Base-by-base conservation (phyloP, 2,329 filamentous ascomycete genomes). In the Cladosporium sphaerospermum region DNA sequence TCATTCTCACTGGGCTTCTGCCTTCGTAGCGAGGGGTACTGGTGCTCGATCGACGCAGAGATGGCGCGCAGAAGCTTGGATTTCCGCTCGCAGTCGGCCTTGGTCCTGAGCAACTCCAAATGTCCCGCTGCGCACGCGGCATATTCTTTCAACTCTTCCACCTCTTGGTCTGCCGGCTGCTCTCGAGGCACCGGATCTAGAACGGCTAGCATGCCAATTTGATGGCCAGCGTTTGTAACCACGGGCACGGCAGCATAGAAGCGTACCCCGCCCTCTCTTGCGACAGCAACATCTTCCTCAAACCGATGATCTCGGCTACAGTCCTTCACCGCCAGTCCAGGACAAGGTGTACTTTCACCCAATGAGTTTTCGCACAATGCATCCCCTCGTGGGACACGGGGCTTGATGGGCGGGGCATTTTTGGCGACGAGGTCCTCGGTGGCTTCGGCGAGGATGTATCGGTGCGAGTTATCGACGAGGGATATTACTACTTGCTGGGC, bases 381-480 rank as follows among this genome's bases (percentile, higher is more conserved):
- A 14, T 14, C 18, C n/a, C 19, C 9, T 9, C 10, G 34, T 14
- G 45, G 10, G 4, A 39, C 6, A 5, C 34, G 34, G 18, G 33
- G 5, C 37, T 28, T 9, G 4, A 19, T 13, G 4, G 19, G 8
- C 28, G 8, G 2, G n/a, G 36, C 9, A 14, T 8, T 5, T 3
- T 18, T 7, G 41, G 64, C 64, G 3, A 63, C 54, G 19, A 60
- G 60, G 18, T 74, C 59, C 16, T 66, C 65, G 2, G 75, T 76
- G 10, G 74, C 71, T 61, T 79, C 77, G 18, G 75, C 75, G 11
- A 79, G 62, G 28, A 78, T 72, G 53, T 75, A 78, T 56, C 78
- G 75, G 18, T 65, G 68, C 11, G 74, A 68, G 16, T 70, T 67
- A 57, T 78, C 76, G 46, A 79, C 73, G 7, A 79, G 67, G 54